A percentile compares a stretch with the other conserved stretches of the same genome.
phyloP scores from a whole-genome alignment of 2,329 filamentous ascomycete genomes.

The Botrytis hyacinthi region DNA sequence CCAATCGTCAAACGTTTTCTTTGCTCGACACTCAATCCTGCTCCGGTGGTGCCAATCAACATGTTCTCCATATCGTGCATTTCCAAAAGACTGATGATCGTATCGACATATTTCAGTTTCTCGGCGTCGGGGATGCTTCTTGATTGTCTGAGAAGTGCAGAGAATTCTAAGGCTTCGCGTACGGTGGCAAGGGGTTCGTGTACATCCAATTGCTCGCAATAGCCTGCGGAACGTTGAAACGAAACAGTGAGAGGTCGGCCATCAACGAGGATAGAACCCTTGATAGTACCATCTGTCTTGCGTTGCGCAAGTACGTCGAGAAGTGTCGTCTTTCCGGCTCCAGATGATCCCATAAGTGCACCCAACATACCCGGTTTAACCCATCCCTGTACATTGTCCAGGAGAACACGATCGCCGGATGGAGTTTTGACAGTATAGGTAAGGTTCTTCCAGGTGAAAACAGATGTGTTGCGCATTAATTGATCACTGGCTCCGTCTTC shows the following conservation, averaged over 20 bases:
- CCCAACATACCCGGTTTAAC: slow-evolving; percentile 61
- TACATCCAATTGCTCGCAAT: slow-evolving; percentile 70
- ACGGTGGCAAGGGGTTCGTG: slow-evolving; percentile 82
- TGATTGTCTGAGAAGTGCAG: slow-evolving; percentile 79
- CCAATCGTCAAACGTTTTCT: slow-evolving; percentile 62
- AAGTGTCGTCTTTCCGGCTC: slow-evolving; percentile 88
- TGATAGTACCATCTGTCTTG: slow-evolving; percentile 83
- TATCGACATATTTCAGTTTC: slow-evolving; percentile 82
- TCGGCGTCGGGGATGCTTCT: slow-evolving; percentile 65
- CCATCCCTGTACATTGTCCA: slow-evolving; percentile 64
- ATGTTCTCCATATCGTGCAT: slow-evolving; percentile 67
- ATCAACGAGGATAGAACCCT: slow-evolving; percentile 72
- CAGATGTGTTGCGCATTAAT: slow-evolving; percentile 60
- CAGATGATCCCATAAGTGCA: slow-evolving; percentile 57
- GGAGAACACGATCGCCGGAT: slow-evolving; percentile 61
- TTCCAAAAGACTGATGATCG: slow-evolving; percentile 63
- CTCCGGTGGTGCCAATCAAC: slow-evolving; percentile 61
- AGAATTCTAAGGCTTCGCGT: slow-evolving; percentile 82
- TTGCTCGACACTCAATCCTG: slow-evolving; percentile 60
- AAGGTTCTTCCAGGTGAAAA: slow-evolving; percentile 74
- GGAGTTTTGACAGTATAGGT: slow-evolving; percentile 64
- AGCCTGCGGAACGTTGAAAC: slow-evolving; percentile 88
- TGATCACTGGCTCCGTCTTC: slow-evolving; percentile 35
- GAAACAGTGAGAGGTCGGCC: slow-evolving; percentile 67
- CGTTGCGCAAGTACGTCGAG: slow-evolving; percentile 82